Base-by-base conservation (phyloP, 2,329 filamentous ascomycete genomes). In the Hortaea sp. region DNA sequence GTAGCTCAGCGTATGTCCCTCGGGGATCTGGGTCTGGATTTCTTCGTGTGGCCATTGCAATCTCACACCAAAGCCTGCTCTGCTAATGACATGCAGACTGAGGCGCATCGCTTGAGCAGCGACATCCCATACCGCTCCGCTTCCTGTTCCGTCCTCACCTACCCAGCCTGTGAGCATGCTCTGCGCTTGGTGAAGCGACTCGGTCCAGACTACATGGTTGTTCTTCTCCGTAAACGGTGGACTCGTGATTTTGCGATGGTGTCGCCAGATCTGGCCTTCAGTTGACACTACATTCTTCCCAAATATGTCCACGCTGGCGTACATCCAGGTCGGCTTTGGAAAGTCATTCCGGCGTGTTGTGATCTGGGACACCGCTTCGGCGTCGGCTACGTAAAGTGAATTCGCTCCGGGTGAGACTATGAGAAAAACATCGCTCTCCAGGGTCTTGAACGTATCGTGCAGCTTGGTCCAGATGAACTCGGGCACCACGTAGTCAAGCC, bases 221-320 rank as follows among this genome's bases (percentile, higher is more conserved):
- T 87, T 89, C 66, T 76, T 80, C 67, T 90, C 85, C 47, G 82
- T 86, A 64, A 90, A 89, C 4, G 78, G 78, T 0, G 84, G 79
- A 29, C 81, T 77, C 0, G 80, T 83, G 39, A 81, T 75, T 65
- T 84, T 87, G 50, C 85, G 77, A 62, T 90, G 85, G 64, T 77
- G 73, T 30, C 80, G 79, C 85, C 84, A 90, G 29, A 75, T 65
- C 1, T 69, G 60, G 1, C 84, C 84, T 62, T 89, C 85, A 2
- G 81, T 79, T 0, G 78, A 79, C 20, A 89, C 66, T 1, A 89
- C 74, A 59, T 86, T 90, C 46, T 78, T 73, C 32, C 85, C 85
- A 60, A 83, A 89, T 20, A 84, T 68, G 41, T 79, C 73, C 29
- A 85, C 66, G 10, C 77, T 68, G 12, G 62, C 63, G 57, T 85